A percentile compares a stretch with the other conserved stretches of the same genome.
phyloP scores from a whole-genome alignment of 352 stramenopile genomes.

The Pythium scleroteichum region DNA sequence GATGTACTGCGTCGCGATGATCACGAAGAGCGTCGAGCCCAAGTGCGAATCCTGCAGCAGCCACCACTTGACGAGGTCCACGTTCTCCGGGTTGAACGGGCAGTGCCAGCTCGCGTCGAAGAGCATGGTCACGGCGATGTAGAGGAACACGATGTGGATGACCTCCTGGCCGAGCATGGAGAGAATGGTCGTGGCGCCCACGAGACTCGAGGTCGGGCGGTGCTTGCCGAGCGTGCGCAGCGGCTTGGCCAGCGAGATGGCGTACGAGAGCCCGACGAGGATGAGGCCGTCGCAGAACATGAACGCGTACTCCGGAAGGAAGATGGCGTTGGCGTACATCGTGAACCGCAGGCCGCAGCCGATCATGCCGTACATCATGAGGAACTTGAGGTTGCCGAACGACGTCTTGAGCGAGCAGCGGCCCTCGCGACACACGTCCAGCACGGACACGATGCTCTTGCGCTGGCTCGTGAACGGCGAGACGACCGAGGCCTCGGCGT shows the following conservation, averaged over 20 bases:
- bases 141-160: constrained; percentile 56
- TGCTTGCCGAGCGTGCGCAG: constrained; percentile 38
- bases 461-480: constrained; percentile 81
- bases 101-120: constrained; percentile 37
- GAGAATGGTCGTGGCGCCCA: constrained; percentile 47
- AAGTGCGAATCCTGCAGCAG: constrained; percentile 36
- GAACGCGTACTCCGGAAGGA: constrained; percentile 73
- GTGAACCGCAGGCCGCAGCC: constrained; percentile 62
- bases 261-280: constrained; percentile 67
- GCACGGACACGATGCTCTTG: constrained; percentile 76
- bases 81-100: constrained; percentile 36
- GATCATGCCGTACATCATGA: constrained; percentile 81
- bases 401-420: constrained; percentile 84
- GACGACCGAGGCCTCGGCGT: constrained; percentile 82
- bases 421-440: constrained; percentile 85
- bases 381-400: constrained; percentile 85
- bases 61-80: constrained; percentile 42
- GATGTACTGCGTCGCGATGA: constrained; percentile 29
- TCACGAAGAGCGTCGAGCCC: constrained; percentile 33
- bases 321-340: constrained; percentile 73
- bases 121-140: constrained; percentile 28
- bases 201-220: constrained; percentile 54
- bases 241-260: constrained; percentile 67
- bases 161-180: constrained; percentile 43
- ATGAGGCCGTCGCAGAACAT: constrained; percentile 67